Evolutionary conservation across 148 eudicot genomes (phyloP).

Genomic region (Amaranthus cruentus): DNA sequence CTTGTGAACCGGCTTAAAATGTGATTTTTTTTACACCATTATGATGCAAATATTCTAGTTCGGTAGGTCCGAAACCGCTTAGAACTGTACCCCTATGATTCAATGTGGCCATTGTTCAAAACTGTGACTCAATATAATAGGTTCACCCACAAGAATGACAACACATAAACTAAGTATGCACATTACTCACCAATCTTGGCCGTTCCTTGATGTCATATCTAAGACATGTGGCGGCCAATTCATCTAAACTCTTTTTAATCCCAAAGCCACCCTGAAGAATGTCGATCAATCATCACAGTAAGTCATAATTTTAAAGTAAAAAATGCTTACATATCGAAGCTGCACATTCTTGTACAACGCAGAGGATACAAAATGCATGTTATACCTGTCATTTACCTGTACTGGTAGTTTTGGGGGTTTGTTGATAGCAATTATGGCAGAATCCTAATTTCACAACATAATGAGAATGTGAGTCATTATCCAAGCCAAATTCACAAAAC

Average conservation of each 20-base stretch:
- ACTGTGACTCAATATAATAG: no score
- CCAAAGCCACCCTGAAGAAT: conserved; percentile 75
- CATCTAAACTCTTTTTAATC: conserved; percentile 81
- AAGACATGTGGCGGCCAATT: conserved; percentile 69
- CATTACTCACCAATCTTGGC: conserved; percentile 77
- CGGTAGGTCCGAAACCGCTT: no score
- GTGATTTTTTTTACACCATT: no score
- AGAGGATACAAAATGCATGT: background rate
- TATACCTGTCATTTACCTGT: conserved; percentile 56
- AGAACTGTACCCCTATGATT: no score
- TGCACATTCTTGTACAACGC: background rate
- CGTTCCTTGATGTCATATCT: conserved; percentile 58
- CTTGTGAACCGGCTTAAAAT: no score
- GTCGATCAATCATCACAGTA: background rate
- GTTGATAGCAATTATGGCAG: conserved; percentile 80
- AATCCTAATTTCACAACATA: conserved; percentile 46
- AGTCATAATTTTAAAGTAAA: background rate
- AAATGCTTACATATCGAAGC: background rate
- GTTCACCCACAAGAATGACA: background rate
- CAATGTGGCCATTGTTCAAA: no score
- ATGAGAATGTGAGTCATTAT: background rate
- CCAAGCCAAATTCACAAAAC: background rate
- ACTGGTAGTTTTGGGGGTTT: conserved; percentile 94
- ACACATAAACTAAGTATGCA: background rate
- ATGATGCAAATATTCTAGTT: no score